Evolutionary conservation across 306 rosid genomes (phyloP).

Genomic region (Rosa lucieae): DNA sequence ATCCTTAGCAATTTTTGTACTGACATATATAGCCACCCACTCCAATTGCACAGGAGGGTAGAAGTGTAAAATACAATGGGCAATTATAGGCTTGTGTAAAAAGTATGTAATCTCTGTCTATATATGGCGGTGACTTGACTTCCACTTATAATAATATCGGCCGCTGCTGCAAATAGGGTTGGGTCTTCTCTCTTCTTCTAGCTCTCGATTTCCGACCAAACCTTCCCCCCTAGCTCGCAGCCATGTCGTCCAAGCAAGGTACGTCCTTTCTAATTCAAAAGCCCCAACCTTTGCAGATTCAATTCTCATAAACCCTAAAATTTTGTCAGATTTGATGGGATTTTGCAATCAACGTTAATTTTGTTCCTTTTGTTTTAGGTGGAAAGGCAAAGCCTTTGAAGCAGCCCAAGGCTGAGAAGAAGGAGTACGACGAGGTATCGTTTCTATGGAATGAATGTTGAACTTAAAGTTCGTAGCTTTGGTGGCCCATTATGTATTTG

Average conservation of each 20-base stretch:
- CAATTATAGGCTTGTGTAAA: not conserved
- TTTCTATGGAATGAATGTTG: not conserved
- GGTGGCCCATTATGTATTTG: not conserved
- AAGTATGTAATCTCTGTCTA: not conserved
- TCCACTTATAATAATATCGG: not conserved
- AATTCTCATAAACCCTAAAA: not conserved
- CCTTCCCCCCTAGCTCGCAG: conserved; percentile 42
- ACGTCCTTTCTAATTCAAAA: not conserved
- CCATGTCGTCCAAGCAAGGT: conserved; percentile 97
- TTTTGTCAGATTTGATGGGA: conserved; percentile 10
- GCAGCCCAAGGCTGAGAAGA: conserved; percentile 87
- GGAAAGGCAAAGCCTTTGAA: conserved; percentile 99
- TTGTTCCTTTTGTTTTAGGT: conserved; percentile 35
- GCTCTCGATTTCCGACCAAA: conserved; percentile 35
- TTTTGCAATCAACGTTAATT: not conserved
- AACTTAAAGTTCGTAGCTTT: not conserved
- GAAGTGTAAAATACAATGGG: not conserved
- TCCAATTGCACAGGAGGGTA: not conserved
- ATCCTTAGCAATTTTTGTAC: too few species aligned
- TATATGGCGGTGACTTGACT: not conserved
- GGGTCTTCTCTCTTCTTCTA: not conserved
- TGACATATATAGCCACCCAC: not conserved
- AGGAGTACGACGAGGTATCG: conserved; percentile 84
- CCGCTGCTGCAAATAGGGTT: conserved; percentile 15
- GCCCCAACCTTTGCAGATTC: conserved; percentile 3